Base-by-base conservation (phyloP, 2,329 filamentous ascomycete species). In the Fragosphaeria purpurea region DNA sequence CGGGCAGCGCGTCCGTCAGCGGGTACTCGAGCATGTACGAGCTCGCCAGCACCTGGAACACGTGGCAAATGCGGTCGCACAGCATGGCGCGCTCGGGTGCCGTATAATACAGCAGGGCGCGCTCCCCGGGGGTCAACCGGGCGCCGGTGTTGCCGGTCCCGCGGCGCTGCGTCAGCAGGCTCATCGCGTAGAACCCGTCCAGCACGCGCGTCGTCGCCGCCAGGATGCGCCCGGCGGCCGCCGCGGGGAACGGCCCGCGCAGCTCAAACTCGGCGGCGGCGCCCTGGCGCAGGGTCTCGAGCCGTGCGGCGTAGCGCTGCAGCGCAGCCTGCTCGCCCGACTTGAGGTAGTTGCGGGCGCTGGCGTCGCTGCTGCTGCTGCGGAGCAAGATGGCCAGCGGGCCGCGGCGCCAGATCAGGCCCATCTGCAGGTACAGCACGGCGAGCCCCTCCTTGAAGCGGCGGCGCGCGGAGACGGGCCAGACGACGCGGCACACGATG, bases 151-250 rank as follows among this genome's bases (percentile, higher is more conserved):
- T 22, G 22, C 22, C 22, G 39, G 78, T 77, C 9, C 83, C 72
- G 37, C 91, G 86, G 61, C 90, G 91, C 61, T 86, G 77, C 39
- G 95, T 89, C 55, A 96, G 83, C 9, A 96, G 80, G 56, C 91
- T 94, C 88, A 98, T 95, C 47, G 90, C 88, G 62, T 97, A 90
- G 65, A 98, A 96, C 39, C 88, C 85, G 66, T 96, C 90, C 5
- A 97, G 80, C 67, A 96, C 87, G 48, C 85, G 82, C 55, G 85
- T 83, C 1, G 90, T 95, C 8, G 84, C 84, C 30, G 80, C 78
- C 62, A 97, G 77, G 51, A 97, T 85, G 38, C 82, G 79, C 5
- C 77, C 79, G 63, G 86, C 90, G 12, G 80, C 76, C 42, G 77
- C 79, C 55, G 83, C 77, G 1, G 89, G 88, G 60, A 98, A 98